A percentile compares a stretch with the other conserved stretches of the same genome.
Conservation (phyloP, 2,329 filamentous ascomycete species). For the Penicillium sp. region DNA sequence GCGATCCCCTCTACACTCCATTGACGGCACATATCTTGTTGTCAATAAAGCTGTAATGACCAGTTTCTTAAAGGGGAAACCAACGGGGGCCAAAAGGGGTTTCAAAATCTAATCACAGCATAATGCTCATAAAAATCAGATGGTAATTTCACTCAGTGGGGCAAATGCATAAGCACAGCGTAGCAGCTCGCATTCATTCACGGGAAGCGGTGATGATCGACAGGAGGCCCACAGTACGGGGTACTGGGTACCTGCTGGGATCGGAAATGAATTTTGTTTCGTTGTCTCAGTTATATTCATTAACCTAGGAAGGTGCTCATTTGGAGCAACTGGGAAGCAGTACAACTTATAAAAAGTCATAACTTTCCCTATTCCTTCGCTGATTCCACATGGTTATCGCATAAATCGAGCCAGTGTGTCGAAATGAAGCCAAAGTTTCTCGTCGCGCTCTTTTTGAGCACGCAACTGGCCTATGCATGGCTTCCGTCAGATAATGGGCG, state of each 20-base stretch:
- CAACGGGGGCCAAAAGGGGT: background rate
- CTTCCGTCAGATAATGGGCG: constrained; percentile 29
- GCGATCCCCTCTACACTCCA: background rate
- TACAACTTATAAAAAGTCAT: too few species aligned
- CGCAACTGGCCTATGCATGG: constrained; percentile 21
- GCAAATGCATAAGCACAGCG: background rate
- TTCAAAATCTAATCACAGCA: background rate
- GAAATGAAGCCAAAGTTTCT: background rate
- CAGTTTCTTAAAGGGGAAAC: background rate
- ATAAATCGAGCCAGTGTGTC: too few species aligned
- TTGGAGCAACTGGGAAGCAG: too few species aligned
- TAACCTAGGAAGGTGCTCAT: background rate
- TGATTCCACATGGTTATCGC: too few species aligned
- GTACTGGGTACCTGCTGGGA: too few species aligned
- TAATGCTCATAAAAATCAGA: background rate
- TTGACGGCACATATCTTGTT: background rate
- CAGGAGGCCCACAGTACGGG: background rate
- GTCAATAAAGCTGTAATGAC: background rate
- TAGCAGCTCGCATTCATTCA: background rate
- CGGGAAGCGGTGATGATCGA: background rate
- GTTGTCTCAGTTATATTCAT: background rate
- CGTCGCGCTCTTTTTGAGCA: background rate
- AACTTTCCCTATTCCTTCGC: too few species aligned
- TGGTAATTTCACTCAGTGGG: background rate
- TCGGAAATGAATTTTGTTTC: background rate